Base-by-base conservation (phyloP, 257 asterid genomes). In the Lantana camara region DNA sequence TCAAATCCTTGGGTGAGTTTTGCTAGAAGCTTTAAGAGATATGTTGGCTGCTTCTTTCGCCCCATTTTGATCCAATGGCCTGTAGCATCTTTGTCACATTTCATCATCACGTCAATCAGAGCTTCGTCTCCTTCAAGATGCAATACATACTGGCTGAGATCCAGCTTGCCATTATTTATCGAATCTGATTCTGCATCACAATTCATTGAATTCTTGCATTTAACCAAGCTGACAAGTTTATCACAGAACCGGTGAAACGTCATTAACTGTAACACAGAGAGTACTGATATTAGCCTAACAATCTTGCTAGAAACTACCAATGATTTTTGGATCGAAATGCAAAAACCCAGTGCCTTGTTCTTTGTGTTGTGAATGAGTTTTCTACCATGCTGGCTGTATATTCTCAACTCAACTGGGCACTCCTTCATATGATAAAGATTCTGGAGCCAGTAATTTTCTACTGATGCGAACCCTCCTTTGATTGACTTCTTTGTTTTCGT, bases 61-160 rank as follows among this genome's bases (percentile, higher is more conserved):
- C 92, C 96, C 84, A 76, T 73, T 64, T 67, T 73, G 49, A 86
- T 78, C 85, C 89, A 91, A 64, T 76, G 86, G 10, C 68, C 74
- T 9, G 80, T 63, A 16, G 85, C 79, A 58, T 81, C 94, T 53
- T 68, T 37, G 72, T 84, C 75, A 40, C 73, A 64, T 45, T 68
- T 68, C 83, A 71, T 80, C 87, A 89, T 80, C 83, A 78, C 71
- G 15, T 84, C 82, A 53, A 83, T 69, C 74, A 91, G 70, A 8
- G 60, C 77, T 64, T 91, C 88, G 74, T 91, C 96, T 60, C 96
- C 95, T 70, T 86, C 90, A 3, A 88, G 96, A 63, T 83, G 85
- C 80, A 89, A 55, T 23, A 89, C 89, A 48, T 78, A 91, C 15
- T 52, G 45, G 49, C 83, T 75, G 24, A 86, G 88, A 45, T 83